phyloP scores from a whole-genome alignment of 306 rosid genomes.

The Gastrolobium bilobum region DNA sequence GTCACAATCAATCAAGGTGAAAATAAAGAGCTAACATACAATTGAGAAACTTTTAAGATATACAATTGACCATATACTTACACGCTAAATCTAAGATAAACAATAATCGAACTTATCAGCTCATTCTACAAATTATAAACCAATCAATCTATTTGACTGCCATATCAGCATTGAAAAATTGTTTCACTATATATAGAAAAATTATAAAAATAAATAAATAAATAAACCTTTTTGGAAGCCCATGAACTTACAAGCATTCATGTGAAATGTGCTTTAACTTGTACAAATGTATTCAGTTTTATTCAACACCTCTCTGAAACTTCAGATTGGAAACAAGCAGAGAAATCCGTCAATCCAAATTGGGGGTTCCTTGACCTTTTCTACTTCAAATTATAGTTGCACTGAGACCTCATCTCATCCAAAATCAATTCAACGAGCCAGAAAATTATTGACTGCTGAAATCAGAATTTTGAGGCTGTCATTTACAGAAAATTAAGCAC shows the following conservation, averaged over 20 bases:
- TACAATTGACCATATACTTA: neutral
- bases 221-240: constrained; percentile 17
- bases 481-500: constrained; percentile 28
- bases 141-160: neutral
- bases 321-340: neutral
- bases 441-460: constrained; percentile 30
- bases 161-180: neutral
- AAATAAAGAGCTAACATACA: constrained; percentile 13
- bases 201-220: too few relatives aligned
- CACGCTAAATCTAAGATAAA: neutral
- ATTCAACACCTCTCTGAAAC: constrained; percentile 5
- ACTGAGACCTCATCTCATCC: neutral
- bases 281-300: constrained; percentile 25
- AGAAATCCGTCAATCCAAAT: constrained; percentile 1
- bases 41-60: neutral
- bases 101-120: neutral
- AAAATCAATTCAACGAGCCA: constrained; percentile 31
- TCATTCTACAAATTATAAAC: constrained; percentile 28
- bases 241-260: constrained; percentile 12
- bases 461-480: constrained; percentile 22
- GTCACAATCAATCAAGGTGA: constrained; percentile 25
- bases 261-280: constrained; percentile 4
- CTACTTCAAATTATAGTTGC: constrained; percentile 12
- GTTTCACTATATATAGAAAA: neutral
- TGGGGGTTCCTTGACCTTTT: constrained; percentile 21